Conservation (phyloP, 2,329 filamentous ascomycete genomes). For the Cadophora luteo-olivacea region DNA sequence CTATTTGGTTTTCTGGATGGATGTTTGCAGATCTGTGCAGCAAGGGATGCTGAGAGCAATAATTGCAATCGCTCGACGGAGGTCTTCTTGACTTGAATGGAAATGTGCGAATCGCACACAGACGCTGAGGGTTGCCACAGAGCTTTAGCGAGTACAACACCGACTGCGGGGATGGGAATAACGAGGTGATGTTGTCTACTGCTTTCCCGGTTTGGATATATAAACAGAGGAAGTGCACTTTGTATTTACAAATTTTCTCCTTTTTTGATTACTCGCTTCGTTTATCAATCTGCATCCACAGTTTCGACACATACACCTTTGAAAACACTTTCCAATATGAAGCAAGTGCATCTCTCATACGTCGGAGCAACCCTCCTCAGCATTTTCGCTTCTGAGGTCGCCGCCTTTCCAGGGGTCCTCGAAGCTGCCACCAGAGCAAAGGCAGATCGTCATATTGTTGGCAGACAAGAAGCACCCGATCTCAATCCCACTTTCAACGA, state of each 20-base stretch:
- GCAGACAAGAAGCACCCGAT: conserved; percentile 12
- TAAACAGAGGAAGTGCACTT: neutral
- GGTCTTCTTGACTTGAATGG: neutral
- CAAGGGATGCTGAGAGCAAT: neutral
- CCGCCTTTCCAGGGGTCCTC: conserved; percentile 29
- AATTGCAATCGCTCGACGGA: neutral
- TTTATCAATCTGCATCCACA: too few species aligned
- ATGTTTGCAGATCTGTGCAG: neutral
- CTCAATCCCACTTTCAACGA: conserved; percentile 21
- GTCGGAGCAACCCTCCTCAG: conserved; percentile 19
- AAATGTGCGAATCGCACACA: conserved; percentile 1
- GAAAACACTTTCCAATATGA: conserved; percentile 24
- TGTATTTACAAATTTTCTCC: too few species aligned
- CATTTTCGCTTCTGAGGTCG: conserved; percentile 25
- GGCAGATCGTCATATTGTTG: conserved; percentile 10
- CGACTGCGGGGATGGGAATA: neutral
- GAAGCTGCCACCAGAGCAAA: conserved; percentile 30
- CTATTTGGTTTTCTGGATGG: neutral
- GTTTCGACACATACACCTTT: too few species aligned
- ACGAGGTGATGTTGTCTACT: neutral
- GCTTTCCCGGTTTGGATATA: neutral
- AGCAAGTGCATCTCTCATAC: conserved; percentile 16
- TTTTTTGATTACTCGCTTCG: too few species aligned
- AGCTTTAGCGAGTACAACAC: neutral
- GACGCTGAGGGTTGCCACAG: neutral